These are phyloP conservation scores for Candida pseudoviswanathii DNA, from an alignment of 1,139 yeast genomes.

Conservation along the genomic window DNA sequence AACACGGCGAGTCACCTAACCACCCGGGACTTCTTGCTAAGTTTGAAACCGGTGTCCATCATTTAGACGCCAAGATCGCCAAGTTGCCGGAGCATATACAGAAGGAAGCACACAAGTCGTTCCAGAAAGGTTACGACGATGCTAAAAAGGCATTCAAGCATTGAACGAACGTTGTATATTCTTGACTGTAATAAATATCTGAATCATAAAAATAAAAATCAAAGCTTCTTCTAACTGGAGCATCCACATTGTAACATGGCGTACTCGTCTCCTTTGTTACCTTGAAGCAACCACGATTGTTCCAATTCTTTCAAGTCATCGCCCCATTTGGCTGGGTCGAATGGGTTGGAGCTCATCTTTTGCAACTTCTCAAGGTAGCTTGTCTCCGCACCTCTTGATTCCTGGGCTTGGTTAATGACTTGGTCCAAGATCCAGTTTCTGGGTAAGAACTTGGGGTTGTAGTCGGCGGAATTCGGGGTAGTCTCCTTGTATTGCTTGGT, in stretches of 20 bases:
- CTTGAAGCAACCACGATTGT: constrained; percentile 52
- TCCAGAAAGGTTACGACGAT: constrained; percentile 36
- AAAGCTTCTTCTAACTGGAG: constrained; percentile 43
- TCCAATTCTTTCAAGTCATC: constrained; percentile 58
- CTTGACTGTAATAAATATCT: no score
- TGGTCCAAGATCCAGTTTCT: constrained; percentile 87
- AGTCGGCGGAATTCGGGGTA: constrained; percentile 42
- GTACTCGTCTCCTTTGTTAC: constrained; percentile 46
- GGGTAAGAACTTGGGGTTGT: constrained; percentile 82
- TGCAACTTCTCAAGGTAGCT: constrained; percentile 53
- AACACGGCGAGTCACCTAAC: constrained; percentile 13
- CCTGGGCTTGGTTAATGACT: constrained; percentile 58
- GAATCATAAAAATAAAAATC: background rate
- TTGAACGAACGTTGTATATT: background rate
- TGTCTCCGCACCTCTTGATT: constrained; percentile 37
- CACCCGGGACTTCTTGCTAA: constrained; percentile 6
- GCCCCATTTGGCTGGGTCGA: constrained; percentile 64
- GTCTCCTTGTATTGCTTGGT: constrained; percentile 27
- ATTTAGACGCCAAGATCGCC: constrained; percentile 33
- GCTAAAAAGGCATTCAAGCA: constrained; percentile 21
- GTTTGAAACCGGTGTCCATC: constrained; percentile 6
- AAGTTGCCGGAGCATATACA: constrained; percentile 34
- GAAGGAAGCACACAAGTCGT: constrained; percentile 38
- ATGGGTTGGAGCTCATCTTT: constrained; percentile 67
- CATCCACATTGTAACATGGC: constrained; percentile 55